A percentile compares a stretch with the other conserved stretches of the same genome.
phyloP scores from a whole-genome alignment of 2,329 filamentous ascomycete species.

The Calonectria naviculata region DNA sequence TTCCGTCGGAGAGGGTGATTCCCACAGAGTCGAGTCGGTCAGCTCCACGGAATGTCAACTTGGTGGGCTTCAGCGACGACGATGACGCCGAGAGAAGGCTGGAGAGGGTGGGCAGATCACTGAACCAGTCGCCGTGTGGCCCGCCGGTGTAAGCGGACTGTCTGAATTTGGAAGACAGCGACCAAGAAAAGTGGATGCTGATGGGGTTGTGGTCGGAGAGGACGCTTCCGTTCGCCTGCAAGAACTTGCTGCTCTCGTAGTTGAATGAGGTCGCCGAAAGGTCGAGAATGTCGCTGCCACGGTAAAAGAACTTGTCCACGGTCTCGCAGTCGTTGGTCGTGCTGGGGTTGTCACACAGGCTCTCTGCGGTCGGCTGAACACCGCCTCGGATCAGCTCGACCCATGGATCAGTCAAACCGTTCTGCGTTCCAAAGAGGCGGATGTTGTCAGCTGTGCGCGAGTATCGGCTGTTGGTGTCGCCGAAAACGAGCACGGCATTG shows the following conservation, averaged over 20 bases:
- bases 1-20: slow-evolving; percentile 3
- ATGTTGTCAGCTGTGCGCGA: slow-evolving; percentile 56
- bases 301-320: slow-evolving; percentile 75
- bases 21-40: slow-evolving; percentile 8
- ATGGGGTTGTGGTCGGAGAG: slow-evolving; percentile 75
- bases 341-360: slow-evolving; percentile 53
- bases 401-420: slow-evolving; percentile 69
- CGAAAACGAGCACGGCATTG: slow-evolving; percentile 72
- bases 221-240: slow-evolving; percentile 65
- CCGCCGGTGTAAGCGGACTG: slow-evolving; percentile 10
- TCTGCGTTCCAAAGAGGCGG: slow-evolving; percentile 60
- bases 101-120: slow-evolving; percentile 1
- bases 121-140: slow-evolving; percentile 14
- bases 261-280: slow-evolving; percentile 61
- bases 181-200: slow-evolving; percentile 61
- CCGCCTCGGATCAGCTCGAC: slow-evolving; percentile 64
- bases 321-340: slow-evolving; percentile 67
- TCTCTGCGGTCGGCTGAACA: slow-evolving; percentile 50
- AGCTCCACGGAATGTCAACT: not conserved
- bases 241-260: slow-evolving; percentile 68
- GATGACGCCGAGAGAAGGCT: not conserved
- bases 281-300: slow-evolving; percentile 54
- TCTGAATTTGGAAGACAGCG: not conserved
- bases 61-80: slow-evolving; percentile 1
- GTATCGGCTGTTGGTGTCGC: slow-evolving; percentile 75